Conservation (phyloP, 768 basidiomycete genomes). For the Trametes sanguinea region DNA sequence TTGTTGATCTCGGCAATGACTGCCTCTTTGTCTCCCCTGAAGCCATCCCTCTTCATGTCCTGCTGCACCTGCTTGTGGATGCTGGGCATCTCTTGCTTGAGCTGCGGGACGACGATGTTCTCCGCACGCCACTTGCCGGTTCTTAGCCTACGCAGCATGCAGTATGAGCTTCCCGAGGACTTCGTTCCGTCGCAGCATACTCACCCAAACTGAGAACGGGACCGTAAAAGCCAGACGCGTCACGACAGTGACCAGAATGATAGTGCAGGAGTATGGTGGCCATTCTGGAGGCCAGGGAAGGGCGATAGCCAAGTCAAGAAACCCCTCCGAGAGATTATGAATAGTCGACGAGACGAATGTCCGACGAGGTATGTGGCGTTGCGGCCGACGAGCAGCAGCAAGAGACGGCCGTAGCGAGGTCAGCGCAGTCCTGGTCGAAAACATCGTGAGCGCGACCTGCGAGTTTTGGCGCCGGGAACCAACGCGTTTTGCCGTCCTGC, state of each 20-base stretch:
- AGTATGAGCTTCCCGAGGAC: not conserved
- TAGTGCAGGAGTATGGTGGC: slow-evolving; percentile 74
- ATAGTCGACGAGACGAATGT: slow-evolving; percentile 29
- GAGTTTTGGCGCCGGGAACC: not conserved
- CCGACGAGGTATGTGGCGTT: slow-evolving; percentile 11
- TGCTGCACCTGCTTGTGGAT: slow-evolving; percentile 38
- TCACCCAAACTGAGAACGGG: slow-evolving; percentile 78
- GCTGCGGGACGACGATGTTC: slow-evolving; percentile 58
- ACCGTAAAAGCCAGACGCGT: slow-evolving; percentile 61
- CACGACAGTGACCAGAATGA: slow-evolving; percentile 66
- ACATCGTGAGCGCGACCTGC: slow-evolving; percentile 7
- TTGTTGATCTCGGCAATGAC: slow-evolving; percentile 50
- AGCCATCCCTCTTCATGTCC: slow-evolving; percentile 57
- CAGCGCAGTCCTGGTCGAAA: slow-evolving; percentile 20
- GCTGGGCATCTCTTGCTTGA: slow-evolving; percentile 49
- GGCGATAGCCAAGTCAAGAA: slow-evolving; percentile 74
- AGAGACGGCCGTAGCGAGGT: slow-evolving; percentile 17
- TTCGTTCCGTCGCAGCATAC: slow-evolving; percentile 24
- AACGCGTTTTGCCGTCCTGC: not conserved
- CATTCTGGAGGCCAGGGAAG: slow-evolving; percentile 69
- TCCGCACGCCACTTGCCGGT: slow-evolving; percentile 61
- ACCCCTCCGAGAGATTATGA: slow-evolving; percentile 48
- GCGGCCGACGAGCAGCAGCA: not conserved
- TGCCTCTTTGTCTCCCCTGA: slow-evolving; percentile 55
- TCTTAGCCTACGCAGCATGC: slow-evolving; percentile 50